Evolutionary conservation across 257 asterid genomes (phyloP).

Genomic region (Coffea eugenioides): DNA sequence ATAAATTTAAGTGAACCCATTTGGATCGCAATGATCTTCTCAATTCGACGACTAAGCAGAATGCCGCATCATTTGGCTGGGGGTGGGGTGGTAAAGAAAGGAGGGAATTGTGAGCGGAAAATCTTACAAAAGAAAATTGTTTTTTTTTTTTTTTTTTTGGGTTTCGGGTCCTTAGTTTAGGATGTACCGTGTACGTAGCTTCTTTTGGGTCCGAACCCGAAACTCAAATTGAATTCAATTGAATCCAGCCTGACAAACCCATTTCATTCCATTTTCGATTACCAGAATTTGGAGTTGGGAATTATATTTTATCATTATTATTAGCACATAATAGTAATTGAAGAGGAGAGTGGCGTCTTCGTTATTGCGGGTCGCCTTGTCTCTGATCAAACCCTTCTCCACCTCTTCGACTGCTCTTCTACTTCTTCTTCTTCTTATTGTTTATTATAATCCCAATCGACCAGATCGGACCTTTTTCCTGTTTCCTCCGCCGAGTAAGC

Average conservation of each 20-base stretch:
- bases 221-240: background rate
- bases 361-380: background rate
- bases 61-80: too few relatives aligned
- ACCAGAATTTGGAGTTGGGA: background rate
- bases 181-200: too few relatives aligned
- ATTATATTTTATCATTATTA: too few relatives aligned
- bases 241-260: background rate
- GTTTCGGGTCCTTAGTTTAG: background rate
- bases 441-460: background rate
- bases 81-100: too few relatives aligned
- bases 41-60: too few relatives aligned
- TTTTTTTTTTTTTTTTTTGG: background rate
- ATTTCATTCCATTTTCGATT: background rate
- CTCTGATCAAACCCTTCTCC: slow-evolving; percentile 23
- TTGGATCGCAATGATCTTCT: too few relatives aligned
- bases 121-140: too few relatives aligned
- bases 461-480: slow-evolving; percentile 19
- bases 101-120: too few relatives aligned
- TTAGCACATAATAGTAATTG: background rate
- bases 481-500: slow-evolving; percentile 5
- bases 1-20: too few relatives aligned
- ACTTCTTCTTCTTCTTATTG: background rate
- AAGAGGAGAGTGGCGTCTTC: slow-evolving; percentile 1
- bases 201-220: slow-evolving; percentile 8
- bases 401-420: background rate